Evolutionary conservation across 805 yeast species (phyloP).

Genomic region (Jamesozyma piceae): DNA sequence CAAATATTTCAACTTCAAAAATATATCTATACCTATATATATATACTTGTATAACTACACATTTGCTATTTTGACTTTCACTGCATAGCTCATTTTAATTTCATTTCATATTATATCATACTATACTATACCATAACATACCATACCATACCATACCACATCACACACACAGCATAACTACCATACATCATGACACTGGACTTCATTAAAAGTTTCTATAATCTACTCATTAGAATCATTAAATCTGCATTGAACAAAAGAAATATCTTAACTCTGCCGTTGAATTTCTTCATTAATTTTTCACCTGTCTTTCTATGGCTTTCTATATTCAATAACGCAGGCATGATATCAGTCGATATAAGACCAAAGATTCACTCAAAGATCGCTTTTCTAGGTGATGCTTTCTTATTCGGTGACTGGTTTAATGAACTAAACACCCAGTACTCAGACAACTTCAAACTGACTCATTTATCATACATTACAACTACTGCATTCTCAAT

Average conservation of each 20-base stretch:
- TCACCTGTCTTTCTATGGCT: slow-evolving; percentile 48
- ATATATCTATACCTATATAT: too few relatives aligned
- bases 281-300: slow-evolving; percentile 43
- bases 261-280: slow-evolving; percentile 31
- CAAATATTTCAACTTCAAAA: too few relatives aligned
- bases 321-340: slow-evolving; percentile 49
- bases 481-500: slow-evolving; percentile 13
- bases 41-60: too few relatives aligned
- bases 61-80: too few relatives aligned
- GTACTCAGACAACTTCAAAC: slow-evolving; percentile 6
- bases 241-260: slow-evolving; percentile 30
- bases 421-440: slow-evolving; percentile 23
- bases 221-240: slow-evolving; percentile 3
- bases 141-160: background rate
- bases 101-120: too few relatives aligned
- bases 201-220: background rate
- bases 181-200: background rate
- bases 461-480: slow-evolving; percentile 8
- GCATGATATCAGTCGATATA: slow-evolving; percentile 41
- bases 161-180: background rate
- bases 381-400: slow-evolving; percentile 33
- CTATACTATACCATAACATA: too few relatives aligned
- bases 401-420: slow-evolving; percentile 25
- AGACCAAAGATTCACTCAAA: slow-evolving; percentile 48
- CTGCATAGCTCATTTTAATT: too few relatives aligned